Evolutionary conservation across 768 basidiomycete genomes (phyloP).

Genomic region (Crepidotus variabilis): DNA sequence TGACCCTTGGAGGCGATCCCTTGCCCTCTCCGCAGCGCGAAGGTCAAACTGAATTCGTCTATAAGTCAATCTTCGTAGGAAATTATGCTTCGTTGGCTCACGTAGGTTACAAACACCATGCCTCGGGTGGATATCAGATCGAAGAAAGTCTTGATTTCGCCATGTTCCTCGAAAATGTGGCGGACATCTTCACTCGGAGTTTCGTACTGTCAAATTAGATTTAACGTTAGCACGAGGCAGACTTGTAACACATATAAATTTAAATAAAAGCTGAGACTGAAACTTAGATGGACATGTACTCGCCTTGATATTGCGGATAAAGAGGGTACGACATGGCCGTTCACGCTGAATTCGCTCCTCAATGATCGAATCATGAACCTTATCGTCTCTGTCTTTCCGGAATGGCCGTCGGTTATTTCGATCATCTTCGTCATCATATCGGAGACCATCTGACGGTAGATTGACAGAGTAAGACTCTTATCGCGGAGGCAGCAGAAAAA

Average conservation of each 20-base stretch:
- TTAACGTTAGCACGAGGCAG: slow-evolving; percentile 14
- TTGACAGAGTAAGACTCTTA: slow-evolving; percentile 46
- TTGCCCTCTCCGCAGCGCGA: slow-evolving; percentile 87
- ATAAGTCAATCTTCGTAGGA: slow-evolving; percentile 12
- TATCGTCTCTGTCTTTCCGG: slow-evolving; percentile 82
- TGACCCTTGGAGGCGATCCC: slow-evolving; percentile 87
- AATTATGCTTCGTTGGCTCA: slow-evolving; percentile 42
- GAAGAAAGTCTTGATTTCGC: slow-evolving; percentile 96
- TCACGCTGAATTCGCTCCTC: slow-evolving; percentile 93
- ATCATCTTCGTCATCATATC: slow-evolving; percentile 52
- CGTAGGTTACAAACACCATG: slow-evolving; percentile 99
- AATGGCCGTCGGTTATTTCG: slow-evolving; percentile 41
- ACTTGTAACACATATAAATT: slow-evolving; percentile 1
- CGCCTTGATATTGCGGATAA: slow-evolving; percentile 98
- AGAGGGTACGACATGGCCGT: slow-evolving; percentile 91
- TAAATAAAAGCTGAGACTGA: slow-evolving; percentile 8
- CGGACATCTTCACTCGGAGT: slow-evolving; percentile 84
- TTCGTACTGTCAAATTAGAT: slow-evolving; percentile 61
- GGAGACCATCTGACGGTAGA: slow-evolving; percentile 60
- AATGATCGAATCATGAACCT: slow-evolving; percentile 87
- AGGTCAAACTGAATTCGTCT: slow-evolving; percentile 69
- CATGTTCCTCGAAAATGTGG: slow-evolving; percentile 84
- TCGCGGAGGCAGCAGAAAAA: slow-evolving; percentile 33
- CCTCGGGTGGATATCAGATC: slow-evolving; percentile 92
- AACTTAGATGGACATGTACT: slow-evolving; percentile 36